Conservation (phyloP, 192 early-diverging fungal genomes). For the Lobosporangium transversale region DNA sequence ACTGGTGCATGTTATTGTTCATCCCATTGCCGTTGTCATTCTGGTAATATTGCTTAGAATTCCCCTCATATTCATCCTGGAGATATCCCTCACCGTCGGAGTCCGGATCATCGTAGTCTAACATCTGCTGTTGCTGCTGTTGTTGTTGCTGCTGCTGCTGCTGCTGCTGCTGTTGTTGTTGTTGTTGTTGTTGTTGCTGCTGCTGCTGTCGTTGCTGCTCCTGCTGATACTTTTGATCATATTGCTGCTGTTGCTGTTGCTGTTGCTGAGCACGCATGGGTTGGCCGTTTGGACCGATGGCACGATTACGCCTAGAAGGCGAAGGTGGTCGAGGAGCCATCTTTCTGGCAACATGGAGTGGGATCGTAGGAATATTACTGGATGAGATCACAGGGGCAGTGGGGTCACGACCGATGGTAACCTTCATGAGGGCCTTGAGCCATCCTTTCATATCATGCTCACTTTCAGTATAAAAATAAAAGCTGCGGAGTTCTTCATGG, state of each 20-base stretch:
- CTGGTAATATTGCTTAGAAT: background rate
- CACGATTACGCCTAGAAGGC: slow-evolving; percentile 22
- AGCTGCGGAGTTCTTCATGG: slow-evolving; percentile 66
- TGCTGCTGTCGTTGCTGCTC: slow-evolving; percentile 19
- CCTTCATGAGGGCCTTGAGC: slow-evolving; percentile 72
- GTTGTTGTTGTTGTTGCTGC: slow-evolving; percentile 30
- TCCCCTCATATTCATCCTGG: slow-evolving; percentile 6
- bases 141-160: slow-evolving; percentile 14
- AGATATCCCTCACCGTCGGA: slow-evolving; percentile 38
- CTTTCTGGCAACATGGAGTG: slow-evolving; percentile 63
- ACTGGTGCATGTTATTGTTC: background rate
- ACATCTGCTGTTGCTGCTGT: background rate
- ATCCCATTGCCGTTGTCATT: background rate
- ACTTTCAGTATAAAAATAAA: slow-evolving; percentile 69
- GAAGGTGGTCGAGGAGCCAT: slow-evolving; percentile 61
- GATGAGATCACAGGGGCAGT: slow-evolving; percentile 68
- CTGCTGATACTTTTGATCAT: slow-evolving; percentile 19
- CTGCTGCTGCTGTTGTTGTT: slow-evolving; percentile 7
- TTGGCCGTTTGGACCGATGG: slow-evolving; percentile 36
- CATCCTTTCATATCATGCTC: slow-evolving; percentile 60
- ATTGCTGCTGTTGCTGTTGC: slow-evolving; percentile 23
- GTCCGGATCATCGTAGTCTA: slow-evolving; percentile 44
- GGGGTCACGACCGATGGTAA: slow-evolving; percentile 66
- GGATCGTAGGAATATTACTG: slow-evolving; percentile 67
- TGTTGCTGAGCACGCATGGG: slow-evolving; percentile 30